These are phyloP conservation scores for Buxus sempervirens DNA, from an alignment of 164 flowering plant species.

Conservation along the genomic window DNA sequence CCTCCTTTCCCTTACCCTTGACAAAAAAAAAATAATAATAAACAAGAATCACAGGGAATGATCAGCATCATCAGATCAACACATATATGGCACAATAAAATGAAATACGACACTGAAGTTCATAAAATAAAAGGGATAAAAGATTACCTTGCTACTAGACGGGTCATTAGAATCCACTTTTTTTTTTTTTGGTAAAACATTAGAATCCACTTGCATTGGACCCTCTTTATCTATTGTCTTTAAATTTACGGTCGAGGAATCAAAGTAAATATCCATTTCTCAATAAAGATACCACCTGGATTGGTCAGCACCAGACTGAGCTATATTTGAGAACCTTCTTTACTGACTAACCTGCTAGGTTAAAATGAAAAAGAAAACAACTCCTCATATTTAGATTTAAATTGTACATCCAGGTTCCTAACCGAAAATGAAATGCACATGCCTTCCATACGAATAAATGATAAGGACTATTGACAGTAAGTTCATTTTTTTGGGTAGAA, in stretches of 20 bases:
- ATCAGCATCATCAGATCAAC: background rate
- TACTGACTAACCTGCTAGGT: background rate
- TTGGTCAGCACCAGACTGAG: background rate
- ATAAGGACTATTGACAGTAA: too few relatives aligned
- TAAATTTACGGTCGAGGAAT: slow-evolving; percentile 1
- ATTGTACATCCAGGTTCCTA: too few relatives aligned
- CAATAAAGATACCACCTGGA: background rate
- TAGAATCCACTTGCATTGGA: slow-evolving; percentile 26
- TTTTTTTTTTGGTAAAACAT: too few relatives aligned
- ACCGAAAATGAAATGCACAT: too few relatives aligned
- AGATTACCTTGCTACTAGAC: slow-evolving; percentile 10
- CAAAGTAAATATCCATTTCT: slow-evolving; percentile 36
- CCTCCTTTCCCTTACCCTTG: slow-evolving; percentile 40
- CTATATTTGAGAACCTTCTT: background rate
- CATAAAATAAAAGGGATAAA: background rate
- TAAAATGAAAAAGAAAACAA: too few relatives aligned
- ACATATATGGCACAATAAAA: background rate
- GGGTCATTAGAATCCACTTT: slow-evolving; percentile 25
- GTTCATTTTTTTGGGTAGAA: too few relatives aligned
- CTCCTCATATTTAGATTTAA: too few relatives aligned
- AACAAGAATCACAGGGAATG: background rate
- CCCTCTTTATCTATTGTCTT: slow-evolving; percentile 21
- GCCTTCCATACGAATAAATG: too few relatives aligned
- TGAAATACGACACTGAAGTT: background rate
- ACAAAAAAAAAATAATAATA: slow-evolving; percentile 16